Evolutionary conservation across 106 monocot species (phyloP).

Genomic region (Dendrobium chrysotoxum): DNA sequence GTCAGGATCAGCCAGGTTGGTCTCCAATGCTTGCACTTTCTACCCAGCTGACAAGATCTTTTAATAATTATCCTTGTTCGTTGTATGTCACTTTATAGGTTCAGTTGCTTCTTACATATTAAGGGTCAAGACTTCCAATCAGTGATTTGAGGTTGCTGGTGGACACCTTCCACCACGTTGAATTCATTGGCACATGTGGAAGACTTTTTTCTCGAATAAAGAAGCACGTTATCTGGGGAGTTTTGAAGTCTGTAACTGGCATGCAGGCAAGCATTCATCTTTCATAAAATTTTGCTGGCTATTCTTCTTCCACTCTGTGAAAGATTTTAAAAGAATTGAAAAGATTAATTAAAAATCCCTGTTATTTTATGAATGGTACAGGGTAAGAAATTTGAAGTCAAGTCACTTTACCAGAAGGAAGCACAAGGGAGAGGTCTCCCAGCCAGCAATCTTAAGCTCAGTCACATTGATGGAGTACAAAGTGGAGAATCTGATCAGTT

Average conservation of each 20-base stretch:
- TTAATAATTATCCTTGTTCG: neutral
- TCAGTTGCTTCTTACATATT: constrained; percentile 74
- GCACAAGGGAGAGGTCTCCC: constrained; percentile 30
- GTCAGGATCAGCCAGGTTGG: constrained; percentile 89
- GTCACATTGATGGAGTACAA: constrained; percentile 63
- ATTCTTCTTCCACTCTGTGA: neutral
- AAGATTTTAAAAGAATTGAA: neutral
- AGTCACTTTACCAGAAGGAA: constrained; percentile 59
- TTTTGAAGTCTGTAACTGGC: constrained; percentile 82
- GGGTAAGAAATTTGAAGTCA: constrained; percentile 87
- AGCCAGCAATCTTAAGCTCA: constrained; percentile 50
- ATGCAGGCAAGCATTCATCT: constrained; percentile 61
- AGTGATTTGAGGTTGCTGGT: constrained; percentile 75
- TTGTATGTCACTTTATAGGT: constrained; percentile 33
- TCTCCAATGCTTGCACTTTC: neutral
- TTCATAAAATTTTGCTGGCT: neutral
- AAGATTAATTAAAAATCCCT: neutral
- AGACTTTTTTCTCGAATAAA: constrained; percentile 80
- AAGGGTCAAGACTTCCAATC: constrained; percentile 82
- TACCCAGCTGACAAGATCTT: neutral
- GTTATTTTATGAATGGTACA: constrained; percentile 8
- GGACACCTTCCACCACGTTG: constrained; percentile 77
- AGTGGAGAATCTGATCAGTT: constrained; percentile 45
- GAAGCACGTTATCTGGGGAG: constrained; percentile 90
- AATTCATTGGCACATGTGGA: constrained; percentile 87